These are phyloP conservation scores for Populus tomentosa DNA, from an alignment of 441 rosid species.

Conservation along the genomic window DNA sequence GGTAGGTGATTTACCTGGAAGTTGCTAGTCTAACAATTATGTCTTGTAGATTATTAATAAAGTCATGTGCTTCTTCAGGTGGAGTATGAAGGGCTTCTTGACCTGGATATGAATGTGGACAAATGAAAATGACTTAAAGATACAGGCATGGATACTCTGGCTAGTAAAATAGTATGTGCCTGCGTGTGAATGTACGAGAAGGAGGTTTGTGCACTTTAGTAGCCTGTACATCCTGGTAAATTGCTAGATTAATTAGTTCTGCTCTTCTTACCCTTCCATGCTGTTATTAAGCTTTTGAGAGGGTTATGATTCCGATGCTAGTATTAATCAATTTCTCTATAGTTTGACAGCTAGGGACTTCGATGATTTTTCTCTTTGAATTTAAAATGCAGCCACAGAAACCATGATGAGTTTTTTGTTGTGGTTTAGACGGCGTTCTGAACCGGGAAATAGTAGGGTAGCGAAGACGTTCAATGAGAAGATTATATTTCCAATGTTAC, in stretches of 20 bases:
- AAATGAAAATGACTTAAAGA: conserved; percentile 11
- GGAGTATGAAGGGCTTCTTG: conserved; percentile 37
- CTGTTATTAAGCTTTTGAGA: conserved; percentile 1
- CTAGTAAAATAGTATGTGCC: background rate
- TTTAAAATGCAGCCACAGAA: background rate
- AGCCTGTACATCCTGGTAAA: conserved; percentile 16
- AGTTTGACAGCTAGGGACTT: background rate
- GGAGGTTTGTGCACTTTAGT: background rate
- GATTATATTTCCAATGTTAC: no score
- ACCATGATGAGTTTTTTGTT: background rate
- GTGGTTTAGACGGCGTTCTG: background rate
- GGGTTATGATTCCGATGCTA: conserved; percentile 5
- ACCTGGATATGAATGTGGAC: conserved; percentile 23
- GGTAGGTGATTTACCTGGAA: conserved; percentile 38
- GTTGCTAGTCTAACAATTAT: background rate
- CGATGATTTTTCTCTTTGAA: background rate
- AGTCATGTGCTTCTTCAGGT: conserved; percentile 37
- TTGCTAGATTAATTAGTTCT: background rate
- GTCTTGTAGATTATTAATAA: background rate
- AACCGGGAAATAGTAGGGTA: background rate
- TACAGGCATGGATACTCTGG: background rate
- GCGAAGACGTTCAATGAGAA: no score
- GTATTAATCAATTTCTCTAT: background rate
- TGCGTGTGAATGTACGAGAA: background rate
- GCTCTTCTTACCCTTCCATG: background rate